Evolutionary conservation across 179 eudicot genomes (phyloP), one percentile per base, ranked within the genome.

Genomic region (Drosera spatulata): DNA sequence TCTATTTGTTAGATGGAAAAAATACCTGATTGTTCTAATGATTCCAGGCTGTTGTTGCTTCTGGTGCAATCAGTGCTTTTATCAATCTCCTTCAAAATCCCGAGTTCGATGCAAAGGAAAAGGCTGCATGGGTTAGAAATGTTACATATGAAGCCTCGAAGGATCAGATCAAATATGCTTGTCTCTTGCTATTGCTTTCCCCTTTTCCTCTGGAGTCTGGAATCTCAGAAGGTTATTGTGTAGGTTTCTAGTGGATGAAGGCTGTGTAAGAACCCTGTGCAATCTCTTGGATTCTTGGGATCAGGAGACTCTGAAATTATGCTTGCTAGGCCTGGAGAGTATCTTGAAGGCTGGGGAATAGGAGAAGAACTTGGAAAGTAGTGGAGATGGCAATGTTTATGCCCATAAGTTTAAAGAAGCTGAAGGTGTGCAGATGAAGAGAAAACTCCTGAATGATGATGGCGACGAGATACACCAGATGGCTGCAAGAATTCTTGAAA

Each of bases 61-160:
- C 87, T 53, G 73, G 74, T 63, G 64, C 81, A 53, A 62, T 86
- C 37, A 75, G 70, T 12, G 85, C 95, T 55, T 77, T 86, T n/a
- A 80, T 78, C 40, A 53, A 70, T 49, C 71, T 86, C 44, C 83
- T 86, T 52, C 82, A 79, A 74, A 79, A 68, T 74, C 87, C 85
- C 0, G 95, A 86, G 74, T 86, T 86, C 66, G 87, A 86, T 58
- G 78, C 83, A 5, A 86, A 86, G 68, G 79, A 86, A 66, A 87
- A 83, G 73, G 93, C 93, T 73, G 86, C 88, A 9, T 85, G 93
- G 93, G 88, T 80, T 53, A 78, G 86, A 46, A 83, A 81, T 69
- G 95, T 89, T 8, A 81, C 89, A 8, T 86, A 87, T 51, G 89
- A 88, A 45, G 95, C 86, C 22, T 59, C 76, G n/a, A 78, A 78